phyloP scores from a whole-genome alignment of 208 protist species.

The Acanthamoeba sp. region DNA sequence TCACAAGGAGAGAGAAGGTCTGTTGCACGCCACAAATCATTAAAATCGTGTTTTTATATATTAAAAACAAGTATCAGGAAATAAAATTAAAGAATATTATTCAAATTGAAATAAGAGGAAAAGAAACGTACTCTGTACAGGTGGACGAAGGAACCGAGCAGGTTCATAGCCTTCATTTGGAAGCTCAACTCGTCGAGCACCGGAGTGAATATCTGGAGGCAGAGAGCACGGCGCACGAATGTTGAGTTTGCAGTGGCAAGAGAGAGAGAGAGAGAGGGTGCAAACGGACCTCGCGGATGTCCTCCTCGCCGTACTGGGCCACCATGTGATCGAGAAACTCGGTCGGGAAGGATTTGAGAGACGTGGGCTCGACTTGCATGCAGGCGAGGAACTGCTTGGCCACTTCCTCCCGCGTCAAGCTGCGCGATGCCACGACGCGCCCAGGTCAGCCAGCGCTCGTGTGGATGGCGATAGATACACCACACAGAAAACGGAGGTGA shows the following conservation, averaged over 20 bases:
- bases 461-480: neutral
- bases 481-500: neutral
- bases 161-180: slow-evolving; percentile 71
- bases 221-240: slow-evolving; percentile 11
- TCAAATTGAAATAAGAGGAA: neutral
- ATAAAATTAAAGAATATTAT: too few species aligned
- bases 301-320: slow-evolving; percentile 24
- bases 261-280: neutral
- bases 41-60: neutral
- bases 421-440: neutral
- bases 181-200: slow-evolving; percentile 66
- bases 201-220: slow-evolving; percentile 47
- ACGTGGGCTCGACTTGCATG: slow-evolving; percentile 48
- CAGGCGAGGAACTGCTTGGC: slow-evolving; percentile 51
- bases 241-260: too few species aligned
- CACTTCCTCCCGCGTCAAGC: slow-evolving; percentile 53
- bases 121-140: slow-evolving; percentile 17
- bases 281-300: slow-evolving; percentile 40
- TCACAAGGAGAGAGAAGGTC: slow-evolving; percentile 49
- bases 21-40: neutral
- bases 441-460: neutral
- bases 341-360: slow-evolving; percentile 1
- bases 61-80: neutral
- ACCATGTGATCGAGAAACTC: slow-evolving; percentile 59
- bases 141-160: slow-evolving; percentile 42